These are phyloP conservation scores for Stachybotrys elegans DNA, from an alignment of 2,329 filamentous ascomycete genomes.

Conservation along the genomic window DNA sequence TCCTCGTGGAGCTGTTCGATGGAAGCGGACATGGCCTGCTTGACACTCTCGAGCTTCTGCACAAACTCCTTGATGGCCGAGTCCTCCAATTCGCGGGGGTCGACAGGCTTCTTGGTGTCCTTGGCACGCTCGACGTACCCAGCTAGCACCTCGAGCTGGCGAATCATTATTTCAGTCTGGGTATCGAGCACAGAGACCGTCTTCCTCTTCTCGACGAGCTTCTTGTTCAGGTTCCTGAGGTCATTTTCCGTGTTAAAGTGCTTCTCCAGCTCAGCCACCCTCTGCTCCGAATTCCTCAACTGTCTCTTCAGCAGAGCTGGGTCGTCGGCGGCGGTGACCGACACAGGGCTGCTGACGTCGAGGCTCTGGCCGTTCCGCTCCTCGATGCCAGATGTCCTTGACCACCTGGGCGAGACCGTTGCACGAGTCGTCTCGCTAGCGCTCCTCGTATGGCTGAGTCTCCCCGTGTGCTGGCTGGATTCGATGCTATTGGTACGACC, in stretches of 20 bases:
- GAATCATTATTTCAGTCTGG: conserved; percentile 91
- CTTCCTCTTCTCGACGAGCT: conserved; percentile 86
- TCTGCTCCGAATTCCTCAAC: conserved; percentile 74
- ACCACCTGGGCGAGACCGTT: conserved; percentile 63
- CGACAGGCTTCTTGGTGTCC: conserved; percentile 72
- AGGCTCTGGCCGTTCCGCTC: conserved; percentile 44
- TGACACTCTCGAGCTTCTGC: conserved; percentile 61
- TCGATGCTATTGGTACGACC: conserved; percentile 82
- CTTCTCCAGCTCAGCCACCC: conserved; percentile 81
- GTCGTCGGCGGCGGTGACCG: conserved; percentile 61
- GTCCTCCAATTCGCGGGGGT: conserved; percentile 78
- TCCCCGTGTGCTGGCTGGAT: conserved; percentile 36
- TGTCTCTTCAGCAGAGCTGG: conserved; percentile 66
- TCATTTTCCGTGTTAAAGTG: conserved; percentile 64
- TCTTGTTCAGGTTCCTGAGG: conserved; percentile 75
- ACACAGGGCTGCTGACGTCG: conserved; percentile 69
- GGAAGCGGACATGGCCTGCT: conserved; percentile 50
- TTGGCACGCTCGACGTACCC: conserved; percentile 86
- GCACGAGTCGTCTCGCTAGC: conserved; percentile 63
- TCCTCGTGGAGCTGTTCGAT: conserved; percentile 62
- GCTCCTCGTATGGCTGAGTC: conserved; percentile 52
- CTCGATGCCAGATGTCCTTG: conserved; percentile 59
- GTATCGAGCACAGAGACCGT: conserved; percentile 93
- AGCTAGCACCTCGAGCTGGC: conserved; percentile 82
- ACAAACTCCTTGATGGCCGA: conserved; percentile 89